Evolutionary conservation across 108 stramenopile species (phyloP).

Genomic region (Conticribra guillardii): DNA sequence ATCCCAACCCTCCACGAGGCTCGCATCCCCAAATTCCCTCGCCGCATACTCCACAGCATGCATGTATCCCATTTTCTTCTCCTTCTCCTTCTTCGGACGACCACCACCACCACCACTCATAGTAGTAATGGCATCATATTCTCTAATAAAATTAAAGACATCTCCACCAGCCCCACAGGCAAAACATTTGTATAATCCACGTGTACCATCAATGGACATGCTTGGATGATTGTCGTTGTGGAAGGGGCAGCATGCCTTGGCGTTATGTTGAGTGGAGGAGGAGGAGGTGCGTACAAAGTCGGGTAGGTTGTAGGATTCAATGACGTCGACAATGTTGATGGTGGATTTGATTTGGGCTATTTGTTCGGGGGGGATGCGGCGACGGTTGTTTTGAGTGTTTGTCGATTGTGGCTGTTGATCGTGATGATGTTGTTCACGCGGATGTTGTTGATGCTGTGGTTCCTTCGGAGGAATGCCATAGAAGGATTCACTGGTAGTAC

Average conservation of each 20-base stretch:
- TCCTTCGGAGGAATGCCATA: no score
- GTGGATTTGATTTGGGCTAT: slow-evolving; percentile 59
- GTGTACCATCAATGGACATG: slow-evolving; percentile 72
- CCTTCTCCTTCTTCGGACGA: slow-evolving; percentile 23
- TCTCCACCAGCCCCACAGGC: slow-evolving; percentile 94
- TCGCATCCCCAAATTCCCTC: slow-evolving; percentile 50
- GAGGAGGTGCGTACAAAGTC: slow-evolving; percentile 53
- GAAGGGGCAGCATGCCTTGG: slow-evolving; percentile 89
- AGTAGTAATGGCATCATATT: slow-evolving; percentile 57
- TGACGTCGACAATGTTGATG: slow-evolving; percentile 56
- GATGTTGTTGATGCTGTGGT: no score
- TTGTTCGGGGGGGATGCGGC: slow-evolving; percentile 36
- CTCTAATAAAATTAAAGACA: slow-evolving; percentile 84
- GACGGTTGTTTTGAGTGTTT: not conserved
- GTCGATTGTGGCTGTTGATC: no score
- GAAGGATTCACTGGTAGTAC: no score
- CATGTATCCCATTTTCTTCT: slow-evolving; percentile 69
- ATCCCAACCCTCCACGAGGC: slow-evolving; percentile 12
- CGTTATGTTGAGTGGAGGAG: slow-evolving; percentile 22
- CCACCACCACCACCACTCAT: not conserved
- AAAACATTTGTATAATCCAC: slow-evolving; percentile 93
- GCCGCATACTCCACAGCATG: slow-evolving; percentile 72
- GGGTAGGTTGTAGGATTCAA: slow-evolving; percentile 69
- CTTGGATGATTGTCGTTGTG: slow-evolving; percentile 92
- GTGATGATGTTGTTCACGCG: no score